Conservation (phyloP, 345 rosid species). For the Boechera retrofracta region DNA sequence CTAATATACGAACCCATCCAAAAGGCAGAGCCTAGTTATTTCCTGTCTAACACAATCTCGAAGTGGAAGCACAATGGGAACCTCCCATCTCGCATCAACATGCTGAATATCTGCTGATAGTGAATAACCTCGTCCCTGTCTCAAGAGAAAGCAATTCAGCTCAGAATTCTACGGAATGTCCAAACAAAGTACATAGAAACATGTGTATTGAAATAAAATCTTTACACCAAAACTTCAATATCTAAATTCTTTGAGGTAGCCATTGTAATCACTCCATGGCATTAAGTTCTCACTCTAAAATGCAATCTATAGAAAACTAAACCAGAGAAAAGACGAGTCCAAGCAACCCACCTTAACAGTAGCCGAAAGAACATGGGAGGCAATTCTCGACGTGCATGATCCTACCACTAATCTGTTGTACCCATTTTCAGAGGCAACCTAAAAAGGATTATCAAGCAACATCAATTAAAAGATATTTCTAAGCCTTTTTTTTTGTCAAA, state of each 20-base stretch:
- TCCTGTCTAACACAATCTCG: slow-evolving; percentile 82
- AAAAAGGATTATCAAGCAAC: slow-evolving; percentile 18
- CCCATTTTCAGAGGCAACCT: slow-evolving; percentile 80
- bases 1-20: slow-evolving; percentile 68
- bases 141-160: slow-evolving; percentile 7
- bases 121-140: slow-evolving; percentile 93
- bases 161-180: neutral
- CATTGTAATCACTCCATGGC: neutral
- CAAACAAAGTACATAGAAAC: neutral
- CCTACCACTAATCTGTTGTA: slow-evolving; percentile 79
- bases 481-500: neutral
- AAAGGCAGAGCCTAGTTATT: slow-evolving; percentile 64
- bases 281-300: neutral
- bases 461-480: slow-evolving; percentile 11
- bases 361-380: slow-evolving; percentile 83
- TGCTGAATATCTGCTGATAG: slow-evolving; percentile 93
- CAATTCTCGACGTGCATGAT: slow-evolving; percentile 81
- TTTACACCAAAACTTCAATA: neutral
- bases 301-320: neutral
- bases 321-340: neutral
- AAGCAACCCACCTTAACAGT: slow-evolving; percentile 74
- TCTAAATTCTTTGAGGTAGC: neutral
- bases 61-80: slow-evolving; percentile 83
- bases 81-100: slow-evolving; percentile 85
- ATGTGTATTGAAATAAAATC: neutral